phyloP scores from a whole-genome alignment of 1,284 basidiomycete species.

The Trichosporon asahii region DNA sequence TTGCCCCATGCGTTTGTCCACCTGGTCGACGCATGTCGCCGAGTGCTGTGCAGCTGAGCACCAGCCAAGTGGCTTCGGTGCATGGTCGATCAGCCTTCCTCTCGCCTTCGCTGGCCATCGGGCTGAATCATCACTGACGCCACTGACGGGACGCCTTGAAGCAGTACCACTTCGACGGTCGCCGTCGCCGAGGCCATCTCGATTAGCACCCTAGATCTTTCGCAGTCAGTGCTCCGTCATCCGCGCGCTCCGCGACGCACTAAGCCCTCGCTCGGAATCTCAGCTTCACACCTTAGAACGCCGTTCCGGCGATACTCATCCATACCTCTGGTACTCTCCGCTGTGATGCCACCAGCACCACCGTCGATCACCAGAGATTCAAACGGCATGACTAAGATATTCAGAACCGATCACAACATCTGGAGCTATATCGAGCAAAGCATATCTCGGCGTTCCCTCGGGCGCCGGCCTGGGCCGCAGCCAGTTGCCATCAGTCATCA shows the following conservation, averaged over 20 bases:
- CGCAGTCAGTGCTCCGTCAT: not conserved
- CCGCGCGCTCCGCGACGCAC: not conserved
- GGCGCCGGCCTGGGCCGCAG: not conserved
- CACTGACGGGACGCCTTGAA: not conserved
- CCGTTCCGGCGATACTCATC: not conserved
- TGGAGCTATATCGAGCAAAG: not conserved
- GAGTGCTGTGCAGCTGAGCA: not conserved
- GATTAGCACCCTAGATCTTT: not conserved
- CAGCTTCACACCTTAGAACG: not conserved
- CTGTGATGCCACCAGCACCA: not conserved
- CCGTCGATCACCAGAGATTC: not conserved
- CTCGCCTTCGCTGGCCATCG: not conserved
- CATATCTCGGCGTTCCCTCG: not conserved
- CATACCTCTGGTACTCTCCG: not conserved
- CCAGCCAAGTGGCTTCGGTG: not conserved
- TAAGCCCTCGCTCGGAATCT: not conserved
- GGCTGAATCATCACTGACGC: not conserved
- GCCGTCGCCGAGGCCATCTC: not conserved
- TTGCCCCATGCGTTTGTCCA: not conserved
- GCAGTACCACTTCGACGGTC: no score
- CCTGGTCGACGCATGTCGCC: not conserved
- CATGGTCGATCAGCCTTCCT: not conserved
- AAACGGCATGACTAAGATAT: not conserved
- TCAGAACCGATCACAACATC: not conserved
- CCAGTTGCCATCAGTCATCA: not conserved